Conservation (phyloP, 1,139 yeast genomes). For the Lodderomyces elongisporus region DNA sequence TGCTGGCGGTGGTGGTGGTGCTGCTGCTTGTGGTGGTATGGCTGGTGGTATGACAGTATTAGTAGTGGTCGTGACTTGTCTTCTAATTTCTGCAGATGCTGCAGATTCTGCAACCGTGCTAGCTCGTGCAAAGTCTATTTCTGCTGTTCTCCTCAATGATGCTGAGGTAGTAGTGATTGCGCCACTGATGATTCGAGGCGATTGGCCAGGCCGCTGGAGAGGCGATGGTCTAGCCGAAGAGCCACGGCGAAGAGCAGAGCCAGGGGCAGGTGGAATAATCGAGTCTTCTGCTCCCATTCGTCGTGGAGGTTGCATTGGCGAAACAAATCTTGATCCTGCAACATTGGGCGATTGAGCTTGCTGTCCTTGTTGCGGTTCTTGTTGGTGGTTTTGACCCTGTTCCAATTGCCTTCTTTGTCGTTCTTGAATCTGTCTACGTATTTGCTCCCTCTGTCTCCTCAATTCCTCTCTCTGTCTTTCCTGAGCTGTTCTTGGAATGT, state of each 20-base stretch:
- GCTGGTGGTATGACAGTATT: neutral
- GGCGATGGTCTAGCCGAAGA: neutral
- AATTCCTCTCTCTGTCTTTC: conserved; percentile 17
- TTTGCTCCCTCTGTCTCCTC: conserved; percentile 17
- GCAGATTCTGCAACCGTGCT: conserved; percentile 1
- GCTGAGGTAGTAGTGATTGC: too few relatives aligned
- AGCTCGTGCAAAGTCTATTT: neutral
- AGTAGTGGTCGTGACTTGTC: conserved; percentile 2
- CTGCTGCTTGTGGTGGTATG: conserved; percentile 1
- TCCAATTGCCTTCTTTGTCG: conserved; percentile 4
- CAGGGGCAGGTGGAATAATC: neutral
- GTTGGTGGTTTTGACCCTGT: conserved; percentile 1
- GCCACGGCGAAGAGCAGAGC: neutral
- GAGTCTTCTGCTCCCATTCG: conserved; percentile 1
- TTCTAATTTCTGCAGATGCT: conserved; percentile 2
- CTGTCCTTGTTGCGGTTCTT: conserved; percentile 2
- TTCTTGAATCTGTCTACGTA: conserved; percentile 17
- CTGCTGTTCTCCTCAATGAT: neutral
- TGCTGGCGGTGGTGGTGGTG: conserved; percentile 2
- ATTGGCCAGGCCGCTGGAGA: neutral
- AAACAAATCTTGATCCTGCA: conserved; percentile 1
- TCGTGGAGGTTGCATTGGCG: conserved; percentile 1
- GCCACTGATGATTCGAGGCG: conserved; percentile 2
- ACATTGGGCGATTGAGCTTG: neutral
- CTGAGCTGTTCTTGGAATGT: conserved; percentile 13